These are phyloP conservation scores for Termitomyces sp. DNA, from an alignment of 768 basidiomycete genomes.

Conservation along the genomic window DNA sequence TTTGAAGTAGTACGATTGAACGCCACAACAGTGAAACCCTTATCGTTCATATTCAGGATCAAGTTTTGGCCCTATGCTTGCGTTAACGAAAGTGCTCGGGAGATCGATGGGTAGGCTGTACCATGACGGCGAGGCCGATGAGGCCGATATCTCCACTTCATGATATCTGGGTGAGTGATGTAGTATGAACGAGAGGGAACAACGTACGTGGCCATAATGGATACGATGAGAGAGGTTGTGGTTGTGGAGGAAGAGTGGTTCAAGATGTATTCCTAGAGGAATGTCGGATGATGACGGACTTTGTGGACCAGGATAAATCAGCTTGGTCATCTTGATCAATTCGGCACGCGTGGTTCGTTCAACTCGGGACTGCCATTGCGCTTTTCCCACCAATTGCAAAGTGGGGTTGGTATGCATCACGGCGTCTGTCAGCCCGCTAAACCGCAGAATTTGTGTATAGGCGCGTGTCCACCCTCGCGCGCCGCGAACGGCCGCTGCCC, in stretches of 20 bases:
- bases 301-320: slow-evolving; percentile 17
- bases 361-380: not conserved
- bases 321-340: slow-evolving; percentile 25
- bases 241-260: slow-evolving; percentile 30
- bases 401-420: too few relatives aligned
- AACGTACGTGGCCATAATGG: slow-evolving; percentile 44
- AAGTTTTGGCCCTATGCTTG: slow-evolving; percentile 83
- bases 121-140: slow-evolving; percentile 99
- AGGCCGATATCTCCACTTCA: slow-evolving; percentile 94
- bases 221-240: slow-evolving; percentile 26
- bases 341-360: slow-evolving; percentile 1
- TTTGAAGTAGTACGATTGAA: slow-evolving; percentile 98
- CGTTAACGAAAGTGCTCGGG: slow-evolving; percentile 14
- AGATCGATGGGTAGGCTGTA: slow-evolving; percentile 30
- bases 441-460: too few relatives aligned
- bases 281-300: slow-evolving; percentile 21
- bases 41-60: slow-evolving; percentile 99
- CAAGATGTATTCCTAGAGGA: slow-evolving; percentile 24
- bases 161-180: slow-evolving; percentile 14
- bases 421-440: too few relatives aligned
- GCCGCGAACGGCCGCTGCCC: too few relatives aligned
- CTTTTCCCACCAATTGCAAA: not conserved
- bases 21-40: slow-evolving; percentile 95
- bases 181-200: not conserved
- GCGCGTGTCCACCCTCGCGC: too few relatives aligned